Conservation (phyloP, 2,329 filamentous ascomycete genomes). For the Ascochyta rabiei region DNA sequence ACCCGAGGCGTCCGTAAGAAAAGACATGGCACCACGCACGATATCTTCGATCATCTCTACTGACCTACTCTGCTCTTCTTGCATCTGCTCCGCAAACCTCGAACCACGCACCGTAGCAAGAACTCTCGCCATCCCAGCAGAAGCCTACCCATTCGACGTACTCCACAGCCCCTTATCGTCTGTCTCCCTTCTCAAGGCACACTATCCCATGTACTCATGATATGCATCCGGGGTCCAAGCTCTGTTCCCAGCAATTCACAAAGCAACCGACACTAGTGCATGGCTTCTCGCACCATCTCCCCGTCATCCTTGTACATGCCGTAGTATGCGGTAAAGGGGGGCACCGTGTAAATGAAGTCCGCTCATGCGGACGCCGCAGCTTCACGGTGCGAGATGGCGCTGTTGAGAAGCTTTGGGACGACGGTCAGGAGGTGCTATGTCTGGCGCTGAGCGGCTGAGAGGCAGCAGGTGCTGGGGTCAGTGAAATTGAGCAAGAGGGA, state of each 20-base stretch:
- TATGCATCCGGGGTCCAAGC: slow-evolving; percentile 54
- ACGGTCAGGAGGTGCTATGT: slow-evolving; percentile 48
- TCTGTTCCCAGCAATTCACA: slow-evolving; percentile 45
- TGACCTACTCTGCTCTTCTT: slow-evolving; percentile 32
- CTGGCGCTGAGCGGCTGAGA: slow-evolving; percentile 50
- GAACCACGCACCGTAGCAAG: slow-evolving; percentile 52
- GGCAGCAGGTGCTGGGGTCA: slow-evolving; percentile 32
- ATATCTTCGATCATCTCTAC: slow-evolving; percentile 46
- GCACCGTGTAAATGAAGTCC: slow-evolving; percentile 58
- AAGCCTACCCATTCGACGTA: slow-evolving; percentile 58
- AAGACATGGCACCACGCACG: slow-evolving; percentile 43
- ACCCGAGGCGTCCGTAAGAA: slow-evolving; percentile 45
- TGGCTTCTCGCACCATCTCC: slow-evolving; percentile 44
- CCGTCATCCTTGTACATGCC: slow-evolving; percentile 49
- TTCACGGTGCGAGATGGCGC: slow-evolving; percentile 57
- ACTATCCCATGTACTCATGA: slow-evolving; percentile 41
- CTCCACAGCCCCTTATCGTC: slow-evolving; percentile 53
- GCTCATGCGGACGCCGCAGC: slow-evolving; percentile 55
- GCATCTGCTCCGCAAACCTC: slow-evolving; percentile 14
- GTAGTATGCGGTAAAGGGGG: slow-evolving; percentile 58
- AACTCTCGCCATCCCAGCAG: slow-evolving; percentile 55
- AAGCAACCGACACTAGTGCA: slow-evolving; percentile 52
- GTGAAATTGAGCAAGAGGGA: slow-evolving; percentile 53
- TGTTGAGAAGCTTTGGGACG: slow-evolving; percentile 53
- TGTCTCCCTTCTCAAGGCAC: neutral